Percentiles rank a stretch among this genome's conserved stretches.
Evolutionary conservation across 108 stramenopile genomes (phyloP).

Genomic region (Nitzschia sp.): DNA sequence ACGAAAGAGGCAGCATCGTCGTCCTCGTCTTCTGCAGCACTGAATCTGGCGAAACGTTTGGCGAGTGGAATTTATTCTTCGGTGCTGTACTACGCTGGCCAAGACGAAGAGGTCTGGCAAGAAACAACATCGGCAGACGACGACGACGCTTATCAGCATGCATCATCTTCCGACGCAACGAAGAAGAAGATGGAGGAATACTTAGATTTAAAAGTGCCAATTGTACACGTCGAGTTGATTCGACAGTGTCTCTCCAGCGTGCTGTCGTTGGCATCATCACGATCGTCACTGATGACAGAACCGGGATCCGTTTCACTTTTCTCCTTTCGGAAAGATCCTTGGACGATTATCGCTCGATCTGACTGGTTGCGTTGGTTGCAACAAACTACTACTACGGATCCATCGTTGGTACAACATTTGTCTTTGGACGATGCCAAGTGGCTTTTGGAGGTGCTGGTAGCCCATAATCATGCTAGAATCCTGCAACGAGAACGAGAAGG

Average conservation of each 20-base stretch:
- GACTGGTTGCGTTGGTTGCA: not conserved
- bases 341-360: not conserved
- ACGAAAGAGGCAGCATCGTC: not conserved
- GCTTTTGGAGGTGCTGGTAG: not conserved
- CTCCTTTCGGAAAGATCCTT: not conserved
- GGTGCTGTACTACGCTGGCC: not conserved
- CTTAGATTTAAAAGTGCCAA: not conserved
- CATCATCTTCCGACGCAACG: not conserved
- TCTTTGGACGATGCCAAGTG: not conserved
- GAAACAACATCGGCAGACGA: not conserved
- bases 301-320: not conserved
- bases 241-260: slow-evolving; percentile 3
- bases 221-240: slow-evolving; percentile 1
- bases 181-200: too few relatives aligned
- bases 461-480: not conserved
- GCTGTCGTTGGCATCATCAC: not conserved
- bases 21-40: not conserved
- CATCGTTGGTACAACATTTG: not conserved
- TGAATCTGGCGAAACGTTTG: not conserved
- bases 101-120: not conserved
- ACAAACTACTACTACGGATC: not conserved
- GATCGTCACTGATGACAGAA: not conserved
- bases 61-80: not conserved
- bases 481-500: not conserved
- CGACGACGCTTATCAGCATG: not conserved